Evolutionary conservation across 306 rosid species (phyloP).

Genomic region (Prunus mira): DNA sequence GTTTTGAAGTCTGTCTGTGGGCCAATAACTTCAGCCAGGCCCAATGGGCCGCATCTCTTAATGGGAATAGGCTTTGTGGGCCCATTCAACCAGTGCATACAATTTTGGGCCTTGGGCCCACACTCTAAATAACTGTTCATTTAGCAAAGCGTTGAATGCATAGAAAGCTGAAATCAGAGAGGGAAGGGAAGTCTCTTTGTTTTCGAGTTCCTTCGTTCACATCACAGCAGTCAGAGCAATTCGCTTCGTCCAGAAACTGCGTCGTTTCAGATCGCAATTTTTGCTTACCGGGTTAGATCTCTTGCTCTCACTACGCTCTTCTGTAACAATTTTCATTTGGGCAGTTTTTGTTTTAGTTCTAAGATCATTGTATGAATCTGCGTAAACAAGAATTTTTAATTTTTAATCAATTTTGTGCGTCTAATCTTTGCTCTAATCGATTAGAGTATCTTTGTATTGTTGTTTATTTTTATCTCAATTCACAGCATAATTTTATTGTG

Average conservation of each 20-base stretch:
- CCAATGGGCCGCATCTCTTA: background rate
- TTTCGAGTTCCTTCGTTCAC: background rate
- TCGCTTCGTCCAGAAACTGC: conserved; percentile 8
- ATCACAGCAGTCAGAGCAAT: background rate
- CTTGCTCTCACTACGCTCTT: background rate
- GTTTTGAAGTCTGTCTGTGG: background rate
- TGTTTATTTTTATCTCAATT: background rate
- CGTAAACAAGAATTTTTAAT: no score
- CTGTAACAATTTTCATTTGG: background rate
- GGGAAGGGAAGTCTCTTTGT: background rate
- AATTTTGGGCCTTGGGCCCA: background rate
- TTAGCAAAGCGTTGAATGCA: background rate
- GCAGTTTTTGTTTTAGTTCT: background rate
- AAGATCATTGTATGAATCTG: background rate
- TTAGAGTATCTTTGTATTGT: background rate
- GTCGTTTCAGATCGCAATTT: background rate
- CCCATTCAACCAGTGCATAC: background rate
- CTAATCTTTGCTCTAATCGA: background rate
- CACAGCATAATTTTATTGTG: background rate
- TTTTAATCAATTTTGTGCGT: background rate
- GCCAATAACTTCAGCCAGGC: background rate
- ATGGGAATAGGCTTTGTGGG: background rate
- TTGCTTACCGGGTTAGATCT: background rate
- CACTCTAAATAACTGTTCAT: background rate
- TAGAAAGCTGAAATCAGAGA: background rate